Conservation (phyloP, 2,329 filamentous ascomycete species). For the Periglandula ipomoeae region DNA sequence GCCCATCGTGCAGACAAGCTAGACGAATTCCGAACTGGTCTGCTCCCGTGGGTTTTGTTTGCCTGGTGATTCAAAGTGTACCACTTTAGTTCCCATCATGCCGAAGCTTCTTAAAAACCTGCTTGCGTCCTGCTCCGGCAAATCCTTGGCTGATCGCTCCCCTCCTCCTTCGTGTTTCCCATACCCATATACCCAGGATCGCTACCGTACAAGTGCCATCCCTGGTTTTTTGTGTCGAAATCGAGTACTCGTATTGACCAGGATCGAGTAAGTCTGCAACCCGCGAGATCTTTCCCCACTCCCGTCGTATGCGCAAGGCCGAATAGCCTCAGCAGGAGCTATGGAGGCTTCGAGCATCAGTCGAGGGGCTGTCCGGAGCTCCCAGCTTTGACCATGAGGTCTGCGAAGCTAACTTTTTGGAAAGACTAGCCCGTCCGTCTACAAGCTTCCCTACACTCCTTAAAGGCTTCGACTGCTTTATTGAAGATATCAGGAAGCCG, state of each 20-base stretch:
- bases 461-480: neutral
- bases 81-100: neutral
- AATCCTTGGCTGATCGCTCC: neutral
- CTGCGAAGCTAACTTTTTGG: neutral
- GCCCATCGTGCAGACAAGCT: neutral
- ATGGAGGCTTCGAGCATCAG: neutral
- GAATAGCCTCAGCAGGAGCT: neutral
- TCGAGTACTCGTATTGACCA: neutral
- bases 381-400: neutral
- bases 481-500: constrained; percentile 5
- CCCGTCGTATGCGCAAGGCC: neutral
- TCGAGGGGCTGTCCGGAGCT: too few species aligned
- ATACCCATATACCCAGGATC: neutral
- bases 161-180: neutral
- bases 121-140: neutral
- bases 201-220: neutral
- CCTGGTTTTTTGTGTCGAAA: neutral
- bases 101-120: constrained; percentile 5
- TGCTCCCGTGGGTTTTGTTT: neutral
- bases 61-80: neutral
- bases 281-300: neutral
- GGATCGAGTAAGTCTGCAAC: neutral
- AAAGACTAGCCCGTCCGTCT: neutral
- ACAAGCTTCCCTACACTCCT: neutral
- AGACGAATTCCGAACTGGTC: neutral